Evolutionary conservation across 306 rosid genomes (phyloP).

Genomic region (Ammopiptanthus mongolicus): DNA sequence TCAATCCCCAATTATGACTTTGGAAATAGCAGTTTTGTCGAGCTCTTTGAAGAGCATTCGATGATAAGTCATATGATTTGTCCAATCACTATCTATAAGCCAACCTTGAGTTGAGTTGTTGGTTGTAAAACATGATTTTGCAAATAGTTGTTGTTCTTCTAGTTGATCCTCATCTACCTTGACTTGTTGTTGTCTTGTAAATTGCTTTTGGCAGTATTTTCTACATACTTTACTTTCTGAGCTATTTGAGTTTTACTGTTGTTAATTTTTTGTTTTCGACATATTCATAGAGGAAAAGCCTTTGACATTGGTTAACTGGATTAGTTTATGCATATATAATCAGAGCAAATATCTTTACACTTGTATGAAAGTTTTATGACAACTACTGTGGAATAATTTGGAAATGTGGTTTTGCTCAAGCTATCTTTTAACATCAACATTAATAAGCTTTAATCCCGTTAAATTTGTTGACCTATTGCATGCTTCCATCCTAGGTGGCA

Average conservation of each 20-base stretch:
- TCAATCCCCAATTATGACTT: too few relatives aligned
- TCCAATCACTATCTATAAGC: too few relatives aligned
- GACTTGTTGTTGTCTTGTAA: too few relatives aligned
- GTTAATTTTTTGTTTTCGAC: not conserved
- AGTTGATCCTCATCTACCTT: too few relatives aligned
- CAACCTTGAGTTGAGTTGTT: too few relatives aligned
- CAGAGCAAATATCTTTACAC: not conserved
- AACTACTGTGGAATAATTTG: not conserved
- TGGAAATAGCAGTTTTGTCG: too few relatives aligned
- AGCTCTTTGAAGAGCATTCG: too few relatives aligned
- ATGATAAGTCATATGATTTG: too few relatives aligned
- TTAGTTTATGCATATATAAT: slow-evolving; percentile 4
- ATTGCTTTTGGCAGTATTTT: slow-evolving; percentile 7
- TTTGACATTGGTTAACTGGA: not conserved
- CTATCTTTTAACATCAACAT: not conserved
- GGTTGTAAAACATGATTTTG: too few relatives aligned
- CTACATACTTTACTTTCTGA: not conserved
- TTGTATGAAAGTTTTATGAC: not conserved
- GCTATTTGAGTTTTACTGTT: not conserved
- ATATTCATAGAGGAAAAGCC: not conserved
- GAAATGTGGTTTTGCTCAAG: slow-evolving; percentile 12
- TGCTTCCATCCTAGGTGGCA: not conserved
- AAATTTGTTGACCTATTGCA: not conserved
- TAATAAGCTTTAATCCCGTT: not conserved
- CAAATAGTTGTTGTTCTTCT: too few relatives aligned